Conservation (phyloP, 208 protist genomes). For the Porcisia hertigi region DNA sequence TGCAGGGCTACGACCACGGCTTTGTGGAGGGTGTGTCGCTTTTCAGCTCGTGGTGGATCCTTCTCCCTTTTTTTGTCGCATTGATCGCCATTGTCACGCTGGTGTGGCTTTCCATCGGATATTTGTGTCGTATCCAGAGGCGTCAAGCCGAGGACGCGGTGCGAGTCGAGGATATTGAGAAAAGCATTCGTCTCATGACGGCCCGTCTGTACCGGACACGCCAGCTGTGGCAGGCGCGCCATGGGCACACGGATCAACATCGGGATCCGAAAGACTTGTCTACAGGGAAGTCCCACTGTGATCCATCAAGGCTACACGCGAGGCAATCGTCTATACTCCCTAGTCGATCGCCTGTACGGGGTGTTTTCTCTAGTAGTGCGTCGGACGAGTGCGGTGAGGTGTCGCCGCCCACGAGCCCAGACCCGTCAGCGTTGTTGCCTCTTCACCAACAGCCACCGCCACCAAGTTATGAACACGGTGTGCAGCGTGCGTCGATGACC, state of each 20-base stretch:
- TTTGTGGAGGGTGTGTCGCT: neutral
- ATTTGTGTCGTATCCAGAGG: slow-evolving; percentile 5
- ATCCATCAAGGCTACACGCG: neutral
- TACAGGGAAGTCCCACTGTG: neutral
- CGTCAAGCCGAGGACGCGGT: slow-evolving; percentile 9
- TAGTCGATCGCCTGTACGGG: neutral
- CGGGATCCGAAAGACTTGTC: neutral
- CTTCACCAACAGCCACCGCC: neutral
- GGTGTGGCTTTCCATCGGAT: neutral
- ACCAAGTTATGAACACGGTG: neutral
- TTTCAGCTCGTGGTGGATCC: neutral
- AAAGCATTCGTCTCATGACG: slow-evolving; percentile 29
- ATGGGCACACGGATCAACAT: neutral
- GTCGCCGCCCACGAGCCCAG: neutral
- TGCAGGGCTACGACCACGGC: too few species aligned
- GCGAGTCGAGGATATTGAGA: slow-evolving; percentile 17
- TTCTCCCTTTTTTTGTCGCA: slow-evolving; percentile 6
- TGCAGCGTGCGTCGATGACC: neutral
- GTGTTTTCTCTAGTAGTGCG: neutral
- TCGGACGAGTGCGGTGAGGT: neutral
- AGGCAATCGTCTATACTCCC: too few species aligned
- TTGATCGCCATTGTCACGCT: neutral
- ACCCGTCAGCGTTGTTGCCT: neutral
- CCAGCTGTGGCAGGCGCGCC: slow-evolving; percentile 15
- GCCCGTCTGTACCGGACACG: slow-evolving; percentile 26